Evolutionary conservation across 345 rosid species (phyloP), one percentile per base, ranked within the genome.

Genomic region (Boechera retrofracta): DNA sequence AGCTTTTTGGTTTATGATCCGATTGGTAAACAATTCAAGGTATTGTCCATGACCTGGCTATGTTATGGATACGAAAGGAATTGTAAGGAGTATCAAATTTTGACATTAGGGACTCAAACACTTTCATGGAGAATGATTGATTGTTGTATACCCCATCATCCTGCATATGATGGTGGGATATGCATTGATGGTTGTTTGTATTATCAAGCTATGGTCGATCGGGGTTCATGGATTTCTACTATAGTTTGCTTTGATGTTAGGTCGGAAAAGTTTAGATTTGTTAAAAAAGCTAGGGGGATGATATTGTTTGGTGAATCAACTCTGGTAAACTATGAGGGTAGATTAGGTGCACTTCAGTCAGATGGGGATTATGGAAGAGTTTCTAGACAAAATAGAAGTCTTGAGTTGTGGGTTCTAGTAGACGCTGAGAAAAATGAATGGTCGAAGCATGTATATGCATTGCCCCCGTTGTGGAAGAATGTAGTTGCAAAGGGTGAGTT

Each of bases 351-450:
- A 4, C 1, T 35, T 35, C 16, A 8, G 64, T 16, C 44, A 35
- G 10, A 1, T 58, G 6, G 3, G 45, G 2, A 18, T 60, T 8
- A 2, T 16, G 0, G 4, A 10, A 21, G 24, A 21, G 24, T 21
- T 21, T 21, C 24, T 21, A 1, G 24, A 21, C 3, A 18, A 10
- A 60, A 0, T 36, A 36, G 3, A 10, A 4, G 29, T 18, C 11
- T 60, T 60, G 45, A 36, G 64, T n/a, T 60, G 47, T 60, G 47
- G 64, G 64, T 60, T 60, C 35, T 60, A 60, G 29, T 6, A 16
- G 45, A 60, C 29, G 15, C 29, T 10, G 29, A 60, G 45, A 60
- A 60, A 60, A 29, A 36, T 10, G 31, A 36, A 18, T 60, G 65
- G 47, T 36, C 47, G 7, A 18, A 18, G n/a, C 65, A 10, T 36